Conservation (phyloP, 805 yeast species). For the Wickerhamiella spandovensis region DNA sequence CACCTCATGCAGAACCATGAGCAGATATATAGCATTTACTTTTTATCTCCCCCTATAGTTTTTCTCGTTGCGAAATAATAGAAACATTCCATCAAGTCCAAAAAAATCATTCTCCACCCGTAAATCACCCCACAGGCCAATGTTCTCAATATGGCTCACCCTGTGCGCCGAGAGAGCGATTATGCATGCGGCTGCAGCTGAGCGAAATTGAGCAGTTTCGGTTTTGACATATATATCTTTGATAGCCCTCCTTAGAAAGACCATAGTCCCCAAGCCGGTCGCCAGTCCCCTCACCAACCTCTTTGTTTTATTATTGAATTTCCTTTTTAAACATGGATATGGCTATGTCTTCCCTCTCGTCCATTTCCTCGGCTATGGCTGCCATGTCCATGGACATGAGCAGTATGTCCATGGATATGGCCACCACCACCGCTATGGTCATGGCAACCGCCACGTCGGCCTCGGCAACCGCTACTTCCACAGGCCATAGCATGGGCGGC, state of each 20-base stretch:
- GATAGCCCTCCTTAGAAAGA: neutral
- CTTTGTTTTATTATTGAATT: neutral
- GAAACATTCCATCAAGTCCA: too few species aligned
- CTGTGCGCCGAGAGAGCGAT: neutral
- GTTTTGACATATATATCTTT: neutral
- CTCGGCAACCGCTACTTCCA: slow-evolving; percentile 3
- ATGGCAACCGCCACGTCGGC: slow-evolving; percentile 6
- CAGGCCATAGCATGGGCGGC: slow-evolving; percentile 4
- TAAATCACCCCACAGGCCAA: too few species aligned
- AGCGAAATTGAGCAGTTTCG: neutral
- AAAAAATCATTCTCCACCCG: too few species aligned
- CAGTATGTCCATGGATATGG: slow-evolving; percentile 12
- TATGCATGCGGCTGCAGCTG: neutral
- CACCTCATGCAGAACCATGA: neutral
- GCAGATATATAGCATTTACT: neutral
- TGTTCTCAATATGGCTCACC: neutral
- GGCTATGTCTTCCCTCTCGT: slow-evolving; percentile 2
- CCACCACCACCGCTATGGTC: slow-evolving; percentile 7
- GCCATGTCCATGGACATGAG: slow-evolving; percentile 14
- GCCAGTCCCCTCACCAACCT: neutral
- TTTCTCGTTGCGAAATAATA: too few species aligned
- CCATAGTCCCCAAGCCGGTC: neutral
- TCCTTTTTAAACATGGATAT: neutral
- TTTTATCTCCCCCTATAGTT: too few species aligned
- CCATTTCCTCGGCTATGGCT: neutral